Base-by-base conservation (phyloP, 805 yeast species). In the Candida xyloterini region DNA sequence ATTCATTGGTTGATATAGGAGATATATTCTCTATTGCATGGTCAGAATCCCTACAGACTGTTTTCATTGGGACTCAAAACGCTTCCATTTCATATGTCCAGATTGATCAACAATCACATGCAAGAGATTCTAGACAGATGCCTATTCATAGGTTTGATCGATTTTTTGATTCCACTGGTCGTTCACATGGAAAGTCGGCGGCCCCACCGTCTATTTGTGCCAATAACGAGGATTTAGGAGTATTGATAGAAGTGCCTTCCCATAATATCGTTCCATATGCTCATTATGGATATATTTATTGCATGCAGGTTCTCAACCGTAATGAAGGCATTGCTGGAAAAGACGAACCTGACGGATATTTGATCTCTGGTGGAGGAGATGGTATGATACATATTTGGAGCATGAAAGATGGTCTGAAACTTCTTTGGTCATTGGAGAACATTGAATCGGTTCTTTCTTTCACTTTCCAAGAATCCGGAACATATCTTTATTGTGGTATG, bases 41-140 rank as follows among this genome's bases (percentile, higher is more conserved):
- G 79, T 71, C 81, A 11, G 74, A 77, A 14, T 48, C 64, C 2
- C 59, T 75, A 9, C 71, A 79, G 33, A 77, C 86, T 0, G 67
- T 91, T 4, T 86, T 81, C 46, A 75, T 87, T 52, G 99, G 99
- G 4, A 82, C 95, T 10, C 98, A 93, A 60, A 91, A 90, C 57
- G 96, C 98, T 3, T 76, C 90, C 1, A 74, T 91, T 13, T 74
- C 86, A 29, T 91, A 85, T 79, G 79, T 86, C 42, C 73, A 73
- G 31, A 52, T 71, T 34, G 55, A 53, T 10, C 29, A 22, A 15
- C 24, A 32, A 11, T 43, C 54, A 1, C 50, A 52, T 6, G 44
- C 47, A 32, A 46, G 44, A 5, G 67, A 63, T 36, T 57, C 63
- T 2, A 56, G 65, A 38, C 65, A 65, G 30, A 59, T 76, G 57